Percentiles rank a stretch among this genome's conserved stretches.
Conservation (phyloP, 208 protist species). For the Trypanosoma avium region DNA sequence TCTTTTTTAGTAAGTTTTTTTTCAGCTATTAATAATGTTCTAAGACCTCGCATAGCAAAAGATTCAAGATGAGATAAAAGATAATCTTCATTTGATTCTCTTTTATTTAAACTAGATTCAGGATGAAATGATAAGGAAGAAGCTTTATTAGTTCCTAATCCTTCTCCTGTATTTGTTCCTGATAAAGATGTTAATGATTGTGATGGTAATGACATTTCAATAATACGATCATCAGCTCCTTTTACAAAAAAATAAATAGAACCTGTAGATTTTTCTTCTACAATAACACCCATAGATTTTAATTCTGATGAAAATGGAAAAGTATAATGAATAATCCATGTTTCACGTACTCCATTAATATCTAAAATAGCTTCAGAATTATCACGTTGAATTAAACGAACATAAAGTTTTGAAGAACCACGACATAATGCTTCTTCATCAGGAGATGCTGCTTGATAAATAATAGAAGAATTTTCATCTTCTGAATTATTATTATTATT, state of each 20-base stretch:
- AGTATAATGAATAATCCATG: slow-evolving; percentile 73
- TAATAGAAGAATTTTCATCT: slow-evolving; percentile 13
- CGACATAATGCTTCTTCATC: slow-evolving; percentile 94
- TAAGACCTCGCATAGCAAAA: slow-evolving; percentile 68
- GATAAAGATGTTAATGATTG: neutral
- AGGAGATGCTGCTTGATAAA: slow-evolving; percentile 90
- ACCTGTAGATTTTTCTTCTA: slow-evolving; percentile 41
- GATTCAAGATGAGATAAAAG: slow-evolving; percentile 31
- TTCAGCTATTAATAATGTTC: slow-evolving; percentile 75
- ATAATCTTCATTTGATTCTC: neutral
- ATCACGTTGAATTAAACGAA: slow-evolving; percentile 45
- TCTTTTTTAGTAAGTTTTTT: slow-evolving; percentile 47
- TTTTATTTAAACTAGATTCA: too few relatives aligned
- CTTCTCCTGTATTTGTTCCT: neutral
- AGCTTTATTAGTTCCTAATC: too few relatives aligned
- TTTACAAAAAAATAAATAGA: slow-evolving; percentile 73
- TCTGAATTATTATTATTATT: neutral
- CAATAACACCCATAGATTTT: slow-evolving; percentile 87
- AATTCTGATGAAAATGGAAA: slow-evolving; percentile 88
- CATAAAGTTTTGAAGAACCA: slow-evolving; percentile 59
- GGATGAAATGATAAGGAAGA: too few relatives aligned
- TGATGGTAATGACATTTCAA: slow-evolving; percentile 30
- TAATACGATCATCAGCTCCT: slow-evolving; percentile 88
- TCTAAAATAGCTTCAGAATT: slow-evolving; percentile 29
- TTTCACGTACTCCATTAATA: slow-evolving; percentile 31